Base-by-base conservation (phyloP, 345 rosid genomes). In the Hevea brasiliensis region DNA sequence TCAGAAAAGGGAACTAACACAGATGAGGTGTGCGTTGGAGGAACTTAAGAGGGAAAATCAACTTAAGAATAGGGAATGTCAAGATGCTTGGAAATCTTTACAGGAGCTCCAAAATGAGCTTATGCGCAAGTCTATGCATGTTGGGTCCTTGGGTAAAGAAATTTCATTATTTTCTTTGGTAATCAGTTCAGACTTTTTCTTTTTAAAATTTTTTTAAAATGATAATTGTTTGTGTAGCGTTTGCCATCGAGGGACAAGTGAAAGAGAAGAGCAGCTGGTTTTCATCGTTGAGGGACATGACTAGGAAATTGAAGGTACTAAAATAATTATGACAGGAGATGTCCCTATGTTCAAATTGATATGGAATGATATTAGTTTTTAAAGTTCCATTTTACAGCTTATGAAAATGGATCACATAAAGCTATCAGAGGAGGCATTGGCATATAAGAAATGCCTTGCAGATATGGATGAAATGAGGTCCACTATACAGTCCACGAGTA, bases 41-140 rank as follows among this genome's bases (percentile, higher is more conserved):
- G 88, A 81, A 70, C 91, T 95, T 61, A 86, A 82, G 81, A 77
- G 42, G 78, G 97, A 89, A 78, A 91, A 89, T 67, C 88, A 84
- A 65, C 73, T 81, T 53, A 91, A 89, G 85, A 80, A 74, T 80
- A 84, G 76, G 76, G 98, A 95, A 85, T 87, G 87, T 74, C 90
- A 89, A 73, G 92, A 92, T 53, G 97, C 97, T 45, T 72, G 81
- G 81, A 87, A 72, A 55, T 87, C 98, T 56, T 84, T 91, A 20
- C 69, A 83, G 51, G 94, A 89, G 40, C 88, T 95, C 53, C 94
- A 90, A 69, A 87, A 86, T 72, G 99, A 92, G 83, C 90, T 95
- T 55, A 89, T 95, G 97, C 94, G 97, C 85, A 95, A 95, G 87
- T 95, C 99, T 4, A 92, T 95, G 97, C 99, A 92, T 71, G 98